Evolutionary conservation across 1,284 basidiomycete genomes (phyloP).

Genomic region (Xanthoconium separans): DNA sequence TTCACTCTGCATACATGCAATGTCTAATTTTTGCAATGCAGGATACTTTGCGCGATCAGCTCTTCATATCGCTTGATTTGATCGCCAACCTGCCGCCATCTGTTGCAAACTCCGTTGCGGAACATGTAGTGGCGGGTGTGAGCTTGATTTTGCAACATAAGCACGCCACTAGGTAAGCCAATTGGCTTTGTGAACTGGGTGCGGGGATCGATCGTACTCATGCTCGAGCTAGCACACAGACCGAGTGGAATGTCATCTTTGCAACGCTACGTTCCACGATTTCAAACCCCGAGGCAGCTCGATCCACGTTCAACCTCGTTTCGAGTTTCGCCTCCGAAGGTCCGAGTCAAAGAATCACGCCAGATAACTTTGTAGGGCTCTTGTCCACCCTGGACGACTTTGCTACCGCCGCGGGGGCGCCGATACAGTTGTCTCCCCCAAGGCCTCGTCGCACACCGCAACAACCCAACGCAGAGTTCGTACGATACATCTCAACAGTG

Average conservation of each 20-base stretch:
- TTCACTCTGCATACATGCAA: conserved; percentile 2
- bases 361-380: conserved; percentile 83
- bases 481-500: neutral
- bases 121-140: conserved; percentile 88
- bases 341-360: conserved; percentile 56
- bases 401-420: conserved; percentile 67
- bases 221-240: conserved; percentile 63
- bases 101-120: conserved; percentile 83
- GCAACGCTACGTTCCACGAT: conserved; percentile 87
- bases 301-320: conserved; percentile 79
- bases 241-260: conserved; percentile 95
- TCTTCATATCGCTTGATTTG: conserved; percentile 91
- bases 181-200: neutral
- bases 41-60: conserved; percentile 82
- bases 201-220: conserved; percentile 1
- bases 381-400: conserved; percentile 87
- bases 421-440: conserved; percentile 56
- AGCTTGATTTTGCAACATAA: conserved; percentile 77
- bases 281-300: conserved; percentile 85
- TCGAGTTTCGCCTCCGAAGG: conserved; percentile 60
- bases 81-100: conserved; percentile 77
- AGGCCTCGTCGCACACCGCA: conserved; percentile 52
- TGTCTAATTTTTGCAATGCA: conserved; percentile 29
- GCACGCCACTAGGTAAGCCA: conserved; percentile 63
- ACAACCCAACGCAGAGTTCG: conserved; percentile 54